A percentile compares a stretch with the other conserved stretches of the same genome.
Conservation (phyloP, 192 early-diverging fungal species). For the Coemansia sp. region DNA sequence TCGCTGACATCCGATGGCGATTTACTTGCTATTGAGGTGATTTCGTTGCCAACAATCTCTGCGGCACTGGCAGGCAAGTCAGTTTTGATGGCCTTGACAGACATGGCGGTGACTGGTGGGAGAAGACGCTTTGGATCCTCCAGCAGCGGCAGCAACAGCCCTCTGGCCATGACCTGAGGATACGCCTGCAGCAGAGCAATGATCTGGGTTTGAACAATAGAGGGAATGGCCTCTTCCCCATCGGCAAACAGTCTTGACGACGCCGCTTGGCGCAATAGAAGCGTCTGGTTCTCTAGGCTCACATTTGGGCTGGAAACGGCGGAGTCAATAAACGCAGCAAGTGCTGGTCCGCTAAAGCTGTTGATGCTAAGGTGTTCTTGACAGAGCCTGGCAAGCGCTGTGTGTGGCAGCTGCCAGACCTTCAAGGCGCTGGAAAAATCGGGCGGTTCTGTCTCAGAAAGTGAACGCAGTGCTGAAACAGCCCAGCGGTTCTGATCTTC, state of each 20-base stretch:
- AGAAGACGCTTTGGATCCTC: constrained; percentile 13
- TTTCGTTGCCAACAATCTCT: constrained; percentile 17
- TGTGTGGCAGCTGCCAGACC: constrained; percentile 35
- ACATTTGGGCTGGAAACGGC: constrained; percentile 17
- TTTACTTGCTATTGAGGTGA: constrained; percentile 5
- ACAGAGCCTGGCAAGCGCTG: constrained; percentile 20
- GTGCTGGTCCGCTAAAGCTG: constrained; percentile 10
- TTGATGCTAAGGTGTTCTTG: constrained; percentile 15
- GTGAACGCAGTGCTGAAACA: constrained; percentile 8
- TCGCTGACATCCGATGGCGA: constrained; percentile 5
- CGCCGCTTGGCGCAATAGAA: constrained; percentile 22
- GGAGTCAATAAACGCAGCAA: constrained; percentile 24
- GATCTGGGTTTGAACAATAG: constrained; percentile 37
- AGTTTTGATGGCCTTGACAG: constrained; percentile 30
- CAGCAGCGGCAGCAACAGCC: constrained; percentile 25
- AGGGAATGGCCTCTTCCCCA: constrained; percentile 29
- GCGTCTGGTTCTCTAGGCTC: constrained; percentile 38
- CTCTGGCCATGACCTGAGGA: constrained; percentile 15
- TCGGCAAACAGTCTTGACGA: constrained; percentile 13
- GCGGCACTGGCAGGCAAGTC: constrained; percentile 14
- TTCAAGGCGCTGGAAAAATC: constrained; percentile 10
- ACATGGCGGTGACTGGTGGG: constrained; percentile 16
- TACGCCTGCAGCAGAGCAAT: constrained; percentile 16
- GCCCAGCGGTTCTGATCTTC: constrained; percentile 21
- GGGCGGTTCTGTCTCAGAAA: constrained; percentile 17